phyloP scores from a whole-genome alignment of 163 green algal genomes.

The Scenedesmus sp. region DNA sequence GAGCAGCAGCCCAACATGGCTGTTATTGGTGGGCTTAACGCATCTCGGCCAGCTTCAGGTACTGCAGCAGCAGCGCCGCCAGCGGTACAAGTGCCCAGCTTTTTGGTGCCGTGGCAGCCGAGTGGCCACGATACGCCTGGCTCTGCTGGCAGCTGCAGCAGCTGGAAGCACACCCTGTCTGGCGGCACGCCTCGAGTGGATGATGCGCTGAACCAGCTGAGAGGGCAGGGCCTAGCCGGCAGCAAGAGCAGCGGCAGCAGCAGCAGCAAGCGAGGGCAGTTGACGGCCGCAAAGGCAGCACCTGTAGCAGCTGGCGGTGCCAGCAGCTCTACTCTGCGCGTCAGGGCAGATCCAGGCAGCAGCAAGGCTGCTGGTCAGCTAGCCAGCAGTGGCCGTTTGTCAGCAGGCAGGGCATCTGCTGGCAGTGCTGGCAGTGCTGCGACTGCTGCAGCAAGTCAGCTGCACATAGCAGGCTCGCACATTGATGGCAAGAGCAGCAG shows the following conservation, averaged over 20 bases:
- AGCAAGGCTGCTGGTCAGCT: not conserved
- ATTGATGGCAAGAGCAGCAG: not conserved
- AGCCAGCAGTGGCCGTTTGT: not conserved
- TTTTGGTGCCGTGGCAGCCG: not conserved
- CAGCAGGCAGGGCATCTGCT: not conserved
- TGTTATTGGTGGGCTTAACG: not conserved
- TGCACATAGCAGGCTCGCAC: not conserved
- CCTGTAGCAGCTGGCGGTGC: not conserved
- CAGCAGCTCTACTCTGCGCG: not conserved
- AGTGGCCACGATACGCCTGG: not conserved
- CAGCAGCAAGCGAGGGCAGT: not conserved
- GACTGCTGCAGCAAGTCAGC: not conserved
- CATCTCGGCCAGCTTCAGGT: not conserved
- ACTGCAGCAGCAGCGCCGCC: not conserved
- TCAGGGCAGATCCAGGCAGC: not conserved
- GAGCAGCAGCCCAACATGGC: not conserved
- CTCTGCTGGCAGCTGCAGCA: constrained; percentile 25
- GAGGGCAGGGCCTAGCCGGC: not conserved
- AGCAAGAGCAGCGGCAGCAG: not conserved
- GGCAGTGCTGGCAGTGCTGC: not conserved
- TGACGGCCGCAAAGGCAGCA: not conserved
- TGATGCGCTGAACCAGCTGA: constrained; percentile 22
- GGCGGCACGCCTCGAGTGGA: constrained; percentile 9
- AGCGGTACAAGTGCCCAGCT: not conserved
- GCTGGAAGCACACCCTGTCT: not conserved